Percentiles rank a stretch among this genome's conserved stretches.
These are phyloP conservation scores for Podila epicladia DNA, from an alignment of 192 early-diverging fungal genomes.

Conservation along the genomic window DNA sequence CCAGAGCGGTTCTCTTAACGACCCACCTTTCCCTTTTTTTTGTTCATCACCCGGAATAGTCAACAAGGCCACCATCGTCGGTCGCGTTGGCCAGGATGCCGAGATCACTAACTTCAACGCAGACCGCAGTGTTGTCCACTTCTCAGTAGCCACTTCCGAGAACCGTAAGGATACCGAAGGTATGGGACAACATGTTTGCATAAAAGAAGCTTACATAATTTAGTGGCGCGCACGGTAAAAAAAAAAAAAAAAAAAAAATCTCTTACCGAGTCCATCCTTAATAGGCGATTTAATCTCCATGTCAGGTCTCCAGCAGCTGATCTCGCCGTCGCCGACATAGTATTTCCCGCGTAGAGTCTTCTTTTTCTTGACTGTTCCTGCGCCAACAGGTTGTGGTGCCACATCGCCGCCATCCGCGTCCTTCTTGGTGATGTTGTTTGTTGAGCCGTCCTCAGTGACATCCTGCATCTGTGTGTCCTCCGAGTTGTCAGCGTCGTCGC, in stretches of 20 bases:
- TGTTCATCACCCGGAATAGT: constrained; percentile 32
- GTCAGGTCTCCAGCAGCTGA: constrained; percentile 73
- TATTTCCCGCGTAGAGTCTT: constrained; percentile 56
- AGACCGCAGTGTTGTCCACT: constrained; percentile 60
- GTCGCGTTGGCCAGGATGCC: constrained; percentile 71
- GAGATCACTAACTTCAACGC: constrained; percentile 50
- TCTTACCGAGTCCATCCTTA: constrained; percentile 83
- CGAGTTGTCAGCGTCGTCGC: constrained; percentile 47
- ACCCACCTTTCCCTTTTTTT: neutral
- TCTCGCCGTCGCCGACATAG: constrained; percentile 76
- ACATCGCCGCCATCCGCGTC: constrained; percentile 53
- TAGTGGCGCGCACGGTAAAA: constrained; percentile 1
- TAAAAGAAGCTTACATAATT: neutral
- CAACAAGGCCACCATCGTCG: constrained; percentile 75
- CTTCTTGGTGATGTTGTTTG: constrained; percentile 42
- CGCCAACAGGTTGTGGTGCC: constrained; percentile 32
- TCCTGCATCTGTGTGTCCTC: constrained; percentile 53
- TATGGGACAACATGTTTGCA: constrained; percentile 6
- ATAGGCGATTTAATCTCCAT: constrained; percentile 90
- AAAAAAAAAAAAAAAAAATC: too few relatives aligned
- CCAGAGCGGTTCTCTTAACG: neutral
- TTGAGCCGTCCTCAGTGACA: constrained; percentile 10
- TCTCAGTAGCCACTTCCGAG: constrained; percentile 73
- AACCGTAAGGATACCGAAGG: constrained; percentile 69
- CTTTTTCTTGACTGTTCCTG: constrained; percentile 36